Base-by-base conservation (phyloP, 345 rosid genomes). In the Brassica rapa region DNA sequence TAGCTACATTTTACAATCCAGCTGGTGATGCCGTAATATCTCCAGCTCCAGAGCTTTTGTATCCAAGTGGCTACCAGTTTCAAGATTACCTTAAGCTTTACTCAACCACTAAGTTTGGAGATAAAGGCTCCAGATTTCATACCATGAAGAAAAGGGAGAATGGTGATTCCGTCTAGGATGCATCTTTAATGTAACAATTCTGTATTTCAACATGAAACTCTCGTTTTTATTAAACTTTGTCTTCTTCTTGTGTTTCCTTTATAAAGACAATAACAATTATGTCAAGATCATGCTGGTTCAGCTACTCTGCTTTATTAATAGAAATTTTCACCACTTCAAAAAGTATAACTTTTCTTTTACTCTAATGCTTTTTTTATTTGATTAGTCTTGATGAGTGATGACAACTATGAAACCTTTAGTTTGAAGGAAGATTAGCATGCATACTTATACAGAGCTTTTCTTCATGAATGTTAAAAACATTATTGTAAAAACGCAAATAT, bases 1-100 rank as follows among this genome's bases (percentile, higher is more conserved):
- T 94, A 51, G 98, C 97, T 56, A 87, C 93, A 15, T 90, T 94
- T 86, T 94, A 90, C 65, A 94, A 94, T 77, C 98, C 97, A 24
- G 89, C 88, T 43, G 75, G 81, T 15, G 97, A 94, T 75, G 95
- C 98, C 25, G 29, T 89, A 1, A 87, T 94, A 72, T 87, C 93
- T 67, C 91, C 96, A 4, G 87, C 93, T 77, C 82, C 91, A 0
- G 84, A 84, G 77, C 89, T 94, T 5, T 46, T 83, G 66, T 94
- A 94, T 76, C 98, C 96, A 41, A 77, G 69, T 77, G 59, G 83
- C 60, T 94, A 83, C 70, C 69, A 53, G 43, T 94, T 94, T 82
- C 82, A 86, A 62, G 98, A 94, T 67, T 94, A 90, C 82, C 77
- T 92, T 63, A 86, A 94, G 85, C 84, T 90, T 66, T 94, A 94